A percentile compares a stretch with the other conserved stretches of the same genome.
Evolutionary conservation across 306 rosid species (phyloP).

Genomic region (Hylodesmum podocarpum): DNA sequence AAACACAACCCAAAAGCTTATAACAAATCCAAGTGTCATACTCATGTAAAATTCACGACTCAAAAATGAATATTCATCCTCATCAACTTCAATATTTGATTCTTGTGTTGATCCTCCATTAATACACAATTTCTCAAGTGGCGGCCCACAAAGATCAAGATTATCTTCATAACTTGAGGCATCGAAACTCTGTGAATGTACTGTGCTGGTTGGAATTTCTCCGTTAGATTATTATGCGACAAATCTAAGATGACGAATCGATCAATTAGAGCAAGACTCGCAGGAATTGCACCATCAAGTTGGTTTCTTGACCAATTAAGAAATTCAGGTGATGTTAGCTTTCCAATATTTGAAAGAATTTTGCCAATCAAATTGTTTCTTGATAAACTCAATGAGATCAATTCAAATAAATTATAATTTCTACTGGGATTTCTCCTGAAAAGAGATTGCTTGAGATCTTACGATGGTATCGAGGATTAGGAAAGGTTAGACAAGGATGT

Average conservation of each 20-base stretch:
- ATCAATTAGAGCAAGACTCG: neutral
- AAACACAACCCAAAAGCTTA: neutral
- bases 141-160: slow-evolving; percentile 22
- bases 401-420: neutral
- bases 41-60: neutral
- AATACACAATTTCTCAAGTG: neutral
- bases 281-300: neutral
- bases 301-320: slow-evolving; percentile 26
- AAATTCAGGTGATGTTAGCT: neutral
- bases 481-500: no score
- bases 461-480: no score
- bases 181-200: slow-evolving; percentile 10
- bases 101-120: neutral
- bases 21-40: neutral
- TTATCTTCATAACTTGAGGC: slow-evolving; percentile 5
- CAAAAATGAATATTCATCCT: no score
- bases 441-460: slow-evolving; percentile 23
- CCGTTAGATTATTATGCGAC: slow-evolving; percentile 4
- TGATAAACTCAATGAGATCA: slow-evolving; percentile 21
- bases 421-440: neutral
- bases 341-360: slow-evolving; percentile 2
- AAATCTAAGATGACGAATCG: neutral
- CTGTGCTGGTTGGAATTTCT: slow-evolving; percentile 19
- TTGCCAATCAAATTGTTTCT: neutral
- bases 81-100: neutral